Percentiles rank a stretch among this genome's conserved stretches.
Evolutionary conservation across 495 filamentous ascomycete species (phyloP).

Genomic region (Lindgomyces ingoldianus): DNA sequence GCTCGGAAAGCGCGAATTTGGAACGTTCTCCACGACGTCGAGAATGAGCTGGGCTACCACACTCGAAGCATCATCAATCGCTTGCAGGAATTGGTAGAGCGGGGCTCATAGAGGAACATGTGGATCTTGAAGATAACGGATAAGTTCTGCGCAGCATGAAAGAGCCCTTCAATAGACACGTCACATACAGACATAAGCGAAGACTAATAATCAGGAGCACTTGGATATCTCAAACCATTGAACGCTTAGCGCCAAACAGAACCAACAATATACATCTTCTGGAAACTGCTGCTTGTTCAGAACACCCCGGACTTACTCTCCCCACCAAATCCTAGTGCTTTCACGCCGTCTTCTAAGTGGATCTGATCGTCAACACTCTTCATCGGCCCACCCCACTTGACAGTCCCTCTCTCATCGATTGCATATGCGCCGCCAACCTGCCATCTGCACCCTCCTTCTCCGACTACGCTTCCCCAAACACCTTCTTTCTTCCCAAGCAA

Average conservation of each 20-base stretch:
- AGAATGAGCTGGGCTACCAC: conserved; percentile 29
- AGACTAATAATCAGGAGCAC: too few relatives aligned
- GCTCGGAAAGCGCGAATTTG: conserved; percentile 26
- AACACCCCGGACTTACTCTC: conserved; percentile 19
- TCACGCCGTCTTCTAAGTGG: conserved; percentile 16
- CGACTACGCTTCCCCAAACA: conserved; percentile 26
- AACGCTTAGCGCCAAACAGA: too few relatives aligned
- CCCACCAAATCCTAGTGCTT: conserved; percentile 22
- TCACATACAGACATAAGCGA: too few relatives aligned
- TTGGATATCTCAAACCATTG: too few relatives aligned
- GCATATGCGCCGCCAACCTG: conserved; percentile 30
- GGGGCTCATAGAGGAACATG: too few relatives aligned
- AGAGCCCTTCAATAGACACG: too few relatives aligned
- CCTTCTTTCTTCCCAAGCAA: conserved; percentile 25
- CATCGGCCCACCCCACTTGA: conserved; percentile 31
- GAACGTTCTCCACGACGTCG: conserved; percentile 26
- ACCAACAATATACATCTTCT: too few relatives aligned
- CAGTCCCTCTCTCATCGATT: conserved; percentile 23
- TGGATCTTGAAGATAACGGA: too few relatives aligned
- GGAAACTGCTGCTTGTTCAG: neutral
- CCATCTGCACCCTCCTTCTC: conserved; percentile 28
- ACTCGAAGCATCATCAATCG: conserved; percentile 23
- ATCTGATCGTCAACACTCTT: conserved; percentile 28
- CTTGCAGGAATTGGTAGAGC: conserved; percentile 21
- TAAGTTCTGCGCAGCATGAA: too few relatives aligned